Evolutionary conservation across 2,329 filamentous ascomycete genomes (phyloP).

Genomic region (Exophiala alcalophila): DNA sequence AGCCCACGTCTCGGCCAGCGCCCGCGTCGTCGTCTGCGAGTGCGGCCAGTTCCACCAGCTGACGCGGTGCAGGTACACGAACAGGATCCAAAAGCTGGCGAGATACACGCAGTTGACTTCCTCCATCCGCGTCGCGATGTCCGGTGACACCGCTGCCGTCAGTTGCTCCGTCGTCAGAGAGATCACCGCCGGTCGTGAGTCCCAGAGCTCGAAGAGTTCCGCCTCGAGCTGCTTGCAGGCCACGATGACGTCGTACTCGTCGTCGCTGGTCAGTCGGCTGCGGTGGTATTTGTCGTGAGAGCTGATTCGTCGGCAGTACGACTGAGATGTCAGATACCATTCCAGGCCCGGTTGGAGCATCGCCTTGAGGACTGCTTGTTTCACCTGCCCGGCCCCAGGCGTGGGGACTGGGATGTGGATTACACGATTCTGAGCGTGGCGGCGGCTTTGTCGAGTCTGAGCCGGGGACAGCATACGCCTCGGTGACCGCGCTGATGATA

Average conservation of each 20-base stretch:
- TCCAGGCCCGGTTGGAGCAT: conserved; percentile 7
- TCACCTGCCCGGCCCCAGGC: too few species aligned
- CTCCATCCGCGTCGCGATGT: conserved; percentile 1
- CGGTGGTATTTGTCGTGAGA: conserved; percentile 8
- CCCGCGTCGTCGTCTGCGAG: not conserved
- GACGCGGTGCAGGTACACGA: conserved; percentile 12
- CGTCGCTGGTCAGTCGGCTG: conserved; percentile 2
- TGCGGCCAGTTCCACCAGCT: conserved; percentile 11
- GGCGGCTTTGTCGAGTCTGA: not conserved
- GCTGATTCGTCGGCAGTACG: conserved; percentile 10
- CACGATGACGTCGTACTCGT: conserved; percentile 10
- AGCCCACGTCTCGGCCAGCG: conserved; percentile 2
- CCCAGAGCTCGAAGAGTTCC: conserved; percentile 3
- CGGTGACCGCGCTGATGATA: too few species aligned
- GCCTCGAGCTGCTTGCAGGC: conserved; percentile 10
- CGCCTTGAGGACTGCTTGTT: conserved; percentile 6
- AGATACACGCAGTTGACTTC: conserved; percentile 7
- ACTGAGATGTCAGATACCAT: conserved; percentile 9
- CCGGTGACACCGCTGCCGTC: not conserved
- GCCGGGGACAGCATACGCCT: not conserved
- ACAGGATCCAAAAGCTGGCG: conserved; percentile 10
- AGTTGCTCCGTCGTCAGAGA: conserved; percentile 3
- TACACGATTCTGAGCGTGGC: not conserved
- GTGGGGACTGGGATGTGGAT: too few species aligned
- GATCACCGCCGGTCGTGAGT: conserved; percentile 1